phyloP scores from a whole-genome alignment of 1,284 basidiomycete genomes.

The Apiotrichum gracile region DNA sequence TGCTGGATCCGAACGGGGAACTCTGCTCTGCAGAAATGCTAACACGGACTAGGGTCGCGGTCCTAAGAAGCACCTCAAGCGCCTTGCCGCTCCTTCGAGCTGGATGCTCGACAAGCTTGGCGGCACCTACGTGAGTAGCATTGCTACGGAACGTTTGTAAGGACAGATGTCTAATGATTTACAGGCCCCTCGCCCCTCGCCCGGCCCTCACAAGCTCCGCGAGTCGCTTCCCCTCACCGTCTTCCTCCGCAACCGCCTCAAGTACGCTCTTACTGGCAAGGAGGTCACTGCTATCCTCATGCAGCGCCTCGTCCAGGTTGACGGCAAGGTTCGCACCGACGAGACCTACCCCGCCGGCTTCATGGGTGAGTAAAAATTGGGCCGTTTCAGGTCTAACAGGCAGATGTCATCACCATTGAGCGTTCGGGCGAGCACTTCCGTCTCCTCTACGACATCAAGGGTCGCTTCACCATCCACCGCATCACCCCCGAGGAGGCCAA shows the following conservation, averaged over 20 bases:
- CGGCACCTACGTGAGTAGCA: slow-evolving; percentile 65
- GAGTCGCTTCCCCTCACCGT: slow-evolving; percentile 91
- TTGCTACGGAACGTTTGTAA: slow-evolving; percentile 34
- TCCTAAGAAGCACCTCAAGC: slow-evolving; percentile 99
- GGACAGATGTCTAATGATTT: slow-evolving; percentile 46
- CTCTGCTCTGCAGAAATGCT: neutral
- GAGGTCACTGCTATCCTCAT: slow-evolving; percentile 94
- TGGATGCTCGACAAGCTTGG: slow-evolving; percentile 99
- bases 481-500: slow-evolving; percentile 96
- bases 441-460: slow-evolving; percentile 98
- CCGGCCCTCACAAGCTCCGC: slow-evolving; percentile 98
- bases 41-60: slow-evolving; percentile 68
- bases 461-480: slow-evolving; percentile 98
- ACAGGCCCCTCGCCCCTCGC: slow-evolving; percentile 81
- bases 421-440: slow-evolving; percentile 99
- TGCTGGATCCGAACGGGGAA: too few relatives aligned
- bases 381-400: neutral
- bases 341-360: slow-evolving; percentile 95
- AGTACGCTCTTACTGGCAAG: slow-evolving; percentile 94
- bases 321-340: slow-evolving; percentile 98
- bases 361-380: slow-evolving; percentile 63
- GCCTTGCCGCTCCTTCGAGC: slow-evolving; percentile 91
- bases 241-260: slow-evolving; percentile 98
- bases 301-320: slow-evolving; percentile 97
- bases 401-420: slow-evolving; percentile 95